These are phyloP conservation scores for Boechera retrofracta DNA, from an alignment of 345 rosid genomes.

Conservation along the genomic window DNA sequence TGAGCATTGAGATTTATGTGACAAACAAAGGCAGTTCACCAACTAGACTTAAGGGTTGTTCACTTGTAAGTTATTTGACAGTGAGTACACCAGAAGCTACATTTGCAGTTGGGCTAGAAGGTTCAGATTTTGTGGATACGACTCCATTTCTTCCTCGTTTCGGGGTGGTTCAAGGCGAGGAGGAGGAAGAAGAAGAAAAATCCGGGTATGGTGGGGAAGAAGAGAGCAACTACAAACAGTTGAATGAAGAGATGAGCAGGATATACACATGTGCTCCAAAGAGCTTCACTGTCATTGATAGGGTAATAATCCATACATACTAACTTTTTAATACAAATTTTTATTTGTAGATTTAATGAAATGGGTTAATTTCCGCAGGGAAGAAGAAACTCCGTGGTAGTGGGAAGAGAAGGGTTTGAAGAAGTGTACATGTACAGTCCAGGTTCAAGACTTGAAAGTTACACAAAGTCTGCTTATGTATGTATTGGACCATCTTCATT, in stretches of 20 bases:
- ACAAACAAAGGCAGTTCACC: slow-evolving; percentile 56
- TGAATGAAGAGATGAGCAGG: slow-evolving; percentile 73
- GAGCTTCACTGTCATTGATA: slow-evolving; percentile 69
- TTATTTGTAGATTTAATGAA: slow-evolving; percentile 19
- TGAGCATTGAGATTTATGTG: slow-evolving; percentile 65
- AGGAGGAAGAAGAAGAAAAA: slow-evolving; percentile 36
- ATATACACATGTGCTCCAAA: slow-evolving; percentile 79
- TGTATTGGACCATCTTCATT: slow-evolving; percentile 71
- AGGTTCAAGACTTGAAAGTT: slow-evolving; percentile 69
- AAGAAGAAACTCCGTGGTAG: slow-evolving; percentile 75
- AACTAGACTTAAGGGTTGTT: slow-evolving; percentile 53
- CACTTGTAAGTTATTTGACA: slow-evolving; percentile 70
- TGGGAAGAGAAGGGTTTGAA: slow-evolving; percentile 71
- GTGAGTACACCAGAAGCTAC: slow-evolving; percentile 93
- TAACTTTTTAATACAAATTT: neutral
- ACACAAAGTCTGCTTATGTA: slow-evolving; percentile 72
- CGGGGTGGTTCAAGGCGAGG: slow-evolving; percentile 27
- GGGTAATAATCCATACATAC: slow-evolving; percentile 49
- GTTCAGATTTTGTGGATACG: slow-evolving; percentile 58
- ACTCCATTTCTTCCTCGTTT: slow-evolving; percentile 57
- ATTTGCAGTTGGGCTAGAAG: slow-evolving; percentile 70
- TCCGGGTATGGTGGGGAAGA: slow-evolving; percentile 60
- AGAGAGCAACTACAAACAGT: slow-evolving; percentile 63
- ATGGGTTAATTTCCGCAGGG: slow-evolving; percentile 52
- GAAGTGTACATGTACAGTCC: slow-evolving; percentile 88